A percentile compares a stretch with the other conserved stretches of the same genome.
Conservation (phyloP, 1,284 basidiomycete species). For the Xerocomus amazonicus region DNA sequence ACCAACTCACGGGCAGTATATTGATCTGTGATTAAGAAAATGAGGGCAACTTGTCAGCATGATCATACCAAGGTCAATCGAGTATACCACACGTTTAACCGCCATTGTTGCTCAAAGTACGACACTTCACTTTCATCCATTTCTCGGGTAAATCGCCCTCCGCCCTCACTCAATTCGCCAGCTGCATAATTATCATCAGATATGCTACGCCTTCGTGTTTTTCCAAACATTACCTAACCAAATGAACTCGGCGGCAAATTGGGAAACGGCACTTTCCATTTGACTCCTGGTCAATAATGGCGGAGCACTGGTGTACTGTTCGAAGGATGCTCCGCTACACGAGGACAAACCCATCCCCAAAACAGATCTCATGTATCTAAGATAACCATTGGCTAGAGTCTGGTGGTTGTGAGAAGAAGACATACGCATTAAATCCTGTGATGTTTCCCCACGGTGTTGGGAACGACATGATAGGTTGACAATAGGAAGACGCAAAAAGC, state of each 20-base stretch:
- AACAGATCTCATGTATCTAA: not conserved
- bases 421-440: not conserved
- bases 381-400: not conserved
- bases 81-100: not conserved
- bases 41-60: not conserved
- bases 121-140: too few relatives aligned
- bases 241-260: not conserved
- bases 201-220: not conserved
- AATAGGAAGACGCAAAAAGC: not conserved
- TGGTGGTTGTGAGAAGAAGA: too few relatives aligned
- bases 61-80: not conserved
- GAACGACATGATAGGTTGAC: not conserved
- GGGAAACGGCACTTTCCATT: not conserved
- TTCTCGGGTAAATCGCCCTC: too few relatives aligned
- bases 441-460: not conserved
- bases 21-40: not conserved
- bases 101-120: not conserved
- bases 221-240: not conserved
- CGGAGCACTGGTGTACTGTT: not conserved
- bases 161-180: not conserved
- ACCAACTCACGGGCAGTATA: not conserved
- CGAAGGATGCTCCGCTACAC: not conserved
- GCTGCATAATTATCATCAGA: not conserved
- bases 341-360: not conserved
- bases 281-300: not conserved